Conservation (phyloP, 352 stramenopile genomes). For the Globisporangium lucens region DNA sequence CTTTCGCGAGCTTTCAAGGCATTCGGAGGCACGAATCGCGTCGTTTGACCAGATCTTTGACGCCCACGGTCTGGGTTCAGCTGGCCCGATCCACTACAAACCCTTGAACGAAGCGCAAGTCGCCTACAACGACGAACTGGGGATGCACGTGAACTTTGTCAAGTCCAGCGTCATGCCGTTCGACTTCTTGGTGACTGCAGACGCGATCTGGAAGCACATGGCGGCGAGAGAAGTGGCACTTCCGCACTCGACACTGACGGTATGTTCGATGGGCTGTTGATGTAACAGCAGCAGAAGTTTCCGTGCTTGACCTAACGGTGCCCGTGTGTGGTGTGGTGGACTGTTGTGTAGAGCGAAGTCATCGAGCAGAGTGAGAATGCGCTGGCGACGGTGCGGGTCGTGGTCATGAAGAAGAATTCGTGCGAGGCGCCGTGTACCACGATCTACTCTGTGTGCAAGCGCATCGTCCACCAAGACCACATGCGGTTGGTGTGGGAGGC, state of each 20-base stretch:
- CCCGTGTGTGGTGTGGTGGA: not conserved
- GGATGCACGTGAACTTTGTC: conserved; percentile 2
- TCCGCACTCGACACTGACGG: conserved; percentile 16
- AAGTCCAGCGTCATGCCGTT: conserved; percentile 28
- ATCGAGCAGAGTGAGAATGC: conserved; percentile 14
- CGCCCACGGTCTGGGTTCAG: conserved; percentile 16
- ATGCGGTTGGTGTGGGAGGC: conserved; percentile 20
- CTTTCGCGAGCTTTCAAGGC: conserved; percentile 20
- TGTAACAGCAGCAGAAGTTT: not conserved
- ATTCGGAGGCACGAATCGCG: conserved; percentile 19
- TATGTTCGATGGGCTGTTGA: not conserved
- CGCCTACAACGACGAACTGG: conserved; percentile 31
- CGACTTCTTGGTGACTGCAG: conserved; percentile 22
- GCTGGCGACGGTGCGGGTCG: conserved; percentile 5
- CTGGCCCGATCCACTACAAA: conserved; percentile 23
- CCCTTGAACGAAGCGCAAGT: conserved; percentile 23
- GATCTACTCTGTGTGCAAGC: conserved; percentile 19
- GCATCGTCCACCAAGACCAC: conserved; percentile 15
- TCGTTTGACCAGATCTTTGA: conserved; percentile 20
- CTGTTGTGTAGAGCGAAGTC: conserved; percentile 1
- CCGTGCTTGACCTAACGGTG: not conserved
- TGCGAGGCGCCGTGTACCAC: conserved; percentile 5
- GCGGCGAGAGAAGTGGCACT: conserved; percentile 26
- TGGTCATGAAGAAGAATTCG: not conserved
- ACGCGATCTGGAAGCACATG: conserved; percentile 25